A percentile compares a stretch with the other conserved stretches of the same genome.
Conservation (phyloP, 805 yeast genomes). For the Ogataea allantospora region DNA sequence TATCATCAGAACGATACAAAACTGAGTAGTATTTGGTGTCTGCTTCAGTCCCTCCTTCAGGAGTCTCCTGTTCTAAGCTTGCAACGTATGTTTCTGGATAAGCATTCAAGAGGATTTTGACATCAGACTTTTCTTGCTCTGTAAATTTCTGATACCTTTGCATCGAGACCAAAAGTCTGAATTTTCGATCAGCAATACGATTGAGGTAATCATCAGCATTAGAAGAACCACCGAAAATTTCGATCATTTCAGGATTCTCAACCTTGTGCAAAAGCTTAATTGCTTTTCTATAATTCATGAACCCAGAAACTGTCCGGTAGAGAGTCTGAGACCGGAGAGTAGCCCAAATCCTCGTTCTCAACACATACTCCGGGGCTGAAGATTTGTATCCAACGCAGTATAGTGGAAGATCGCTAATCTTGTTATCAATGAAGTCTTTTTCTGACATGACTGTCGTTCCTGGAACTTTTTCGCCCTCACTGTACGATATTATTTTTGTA, state of each 20-base stretch:
- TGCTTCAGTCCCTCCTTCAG: constrained; percentile 37
- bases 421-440: constrained; percentile 37
- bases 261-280: constrained; percentile 64
- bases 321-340: constrained; percentile 80
- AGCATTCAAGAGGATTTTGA: constrained; percentile 62
- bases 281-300: constrained; percentile 75
- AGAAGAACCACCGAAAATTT: constrained; percentile 36
- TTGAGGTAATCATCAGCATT: constrained; percentile 64
- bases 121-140: constrained; percentile 63
- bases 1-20: constrained; percentile 60
- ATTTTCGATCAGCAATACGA: constrained; percentile 75
- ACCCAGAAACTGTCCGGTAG: constrained; percentile 80
- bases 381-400: constrained; percentile 72
- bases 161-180: constrained; percentile 81
- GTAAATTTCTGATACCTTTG: constrained; percentile 72
- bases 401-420: constrained; percentile 63
- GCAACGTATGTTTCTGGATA: constrained; percentile 67
- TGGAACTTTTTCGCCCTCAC: constrained; percentile 40
- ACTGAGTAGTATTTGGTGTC: constrained; percentile 56
- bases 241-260: constrained; percentile 58
- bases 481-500: constrained; percentile 62
- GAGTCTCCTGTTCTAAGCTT: constrained; percentile 49
- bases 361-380: constrained; percentile 57
- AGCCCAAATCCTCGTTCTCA: constrained; percentile 85
- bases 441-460: constrained; percentile 36